Evolutionary conservation across 202 grass and related monocot species (phyloP).

Genomic region (Dendrocalamus latiflorus): DNA sequence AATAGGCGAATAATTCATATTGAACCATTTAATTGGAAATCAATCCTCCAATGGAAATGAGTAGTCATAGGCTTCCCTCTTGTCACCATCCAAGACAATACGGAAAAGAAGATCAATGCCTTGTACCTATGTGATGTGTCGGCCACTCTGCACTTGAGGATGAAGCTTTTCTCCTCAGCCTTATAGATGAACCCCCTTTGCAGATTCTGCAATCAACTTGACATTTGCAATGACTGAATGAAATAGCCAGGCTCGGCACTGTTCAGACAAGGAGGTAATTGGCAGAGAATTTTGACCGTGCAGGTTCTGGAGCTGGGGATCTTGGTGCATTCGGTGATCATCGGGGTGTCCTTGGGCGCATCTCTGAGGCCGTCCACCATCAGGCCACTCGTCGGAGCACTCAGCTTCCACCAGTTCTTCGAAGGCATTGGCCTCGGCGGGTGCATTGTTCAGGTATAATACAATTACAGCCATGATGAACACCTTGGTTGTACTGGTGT

Average conservation of each 20-base stretch:
- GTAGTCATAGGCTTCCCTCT: background rate
- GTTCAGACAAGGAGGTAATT: background rate
- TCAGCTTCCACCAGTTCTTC: conserved; percentile 95
- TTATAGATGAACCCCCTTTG: background rate
- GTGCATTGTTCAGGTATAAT: conserved; percentile 73
- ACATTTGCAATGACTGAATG: background rate
- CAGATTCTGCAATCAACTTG: conserved; percentile 23
- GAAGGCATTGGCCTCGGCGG: conserved; percentile 81
- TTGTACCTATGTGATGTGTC: background rate
- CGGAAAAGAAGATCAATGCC: conserved; percentile 25
- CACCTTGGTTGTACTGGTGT: background rate
- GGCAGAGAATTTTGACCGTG: background rate
- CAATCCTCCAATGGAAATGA: background rate
- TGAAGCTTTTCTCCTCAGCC: background rate
- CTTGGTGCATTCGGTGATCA: conserved; percentile 76
- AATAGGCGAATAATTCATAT: background rate
- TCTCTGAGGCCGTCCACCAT: conserved; percentile 53
- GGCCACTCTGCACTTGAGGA: background rate
- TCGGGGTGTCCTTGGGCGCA: conserved; percentile 65
- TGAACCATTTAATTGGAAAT: background rate
- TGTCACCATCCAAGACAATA: background rate
- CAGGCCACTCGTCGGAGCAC: conserved; percentile 70
- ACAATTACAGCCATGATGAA: background rate
- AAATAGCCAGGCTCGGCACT: background rate
- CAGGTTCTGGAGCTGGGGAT: conserved; percentile 90